These are phyloP conservation scores for Senna tora DNA, from an alignment of 306 rosid genomes.

Conservation along the genomic window DNA sequence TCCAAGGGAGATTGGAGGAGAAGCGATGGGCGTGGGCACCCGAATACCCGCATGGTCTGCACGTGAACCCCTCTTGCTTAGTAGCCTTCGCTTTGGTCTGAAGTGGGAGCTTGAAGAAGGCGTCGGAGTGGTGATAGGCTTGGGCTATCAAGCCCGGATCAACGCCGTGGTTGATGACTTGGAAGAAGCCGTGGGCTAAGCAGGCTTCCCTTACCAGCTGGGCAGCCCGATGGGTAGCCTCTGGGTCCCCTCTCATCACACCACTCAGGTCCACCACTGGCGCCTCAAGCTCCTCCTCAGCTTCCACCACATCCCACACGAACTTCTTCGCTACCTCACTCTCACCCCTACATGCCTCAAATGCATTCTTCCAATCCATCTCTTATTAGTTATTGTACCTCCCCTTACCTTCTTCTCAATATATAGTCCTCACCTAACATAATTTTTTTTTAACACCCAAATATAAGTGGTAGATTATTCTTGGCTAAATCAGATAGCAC, in stretches of 20 bases:
- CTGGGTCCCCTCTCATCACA: slow-evolving; percentile 52
- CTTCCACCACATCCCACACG: slow-evolving; percentile 58
- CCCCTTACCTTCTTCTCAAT: too few relatives aligned
- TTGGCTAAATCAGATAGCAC: too few relatives aligned
- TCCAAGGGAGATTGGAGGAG: slow-evolving; percentile 75
- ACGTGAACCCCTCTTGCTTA: slow-evolving; percentile 9
- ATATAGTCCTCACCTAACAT: too few relatives aligned
- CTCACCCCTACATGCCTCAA: not conserved
- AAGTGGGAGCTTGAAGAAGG: slow-evolving; percentile 63
- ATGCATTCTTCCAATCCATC: too few relatives aligned
- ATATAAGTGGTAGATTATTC: too few relatives aligned
- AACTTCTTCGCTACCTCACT: slow-evolving; percentile 24
- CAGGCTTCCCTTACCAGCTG: slow-evolving; percentile 53
- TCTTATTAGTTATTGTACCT: too few relatives aligned
- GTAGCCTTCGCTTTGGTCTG: slow-evolving; percentile 44
- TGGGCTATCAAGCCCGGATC: slow-evolving; percentile 41
- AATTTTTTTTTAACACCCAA: too few relatives aligned
- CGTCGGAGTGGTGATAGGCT: slow-evolving; percentile 49
- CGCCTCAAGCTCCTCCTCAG: slow-evolving; percentile 48
- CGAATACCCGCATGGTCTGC: slow-evolving; percentile 70
- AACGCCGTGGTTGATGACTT: slow-evolving; percentile 73
- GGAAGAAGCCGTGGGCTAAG: slow-evolving; percentile 72
- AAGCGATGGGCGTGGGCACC: slow-evolving; percentile 78
- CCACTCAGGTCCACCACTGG: slow-evolving; percentile 67
- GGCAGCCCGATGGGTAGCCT: slow-evolving; percentile 47